Evolutionary conservation across 2,329 filamentous ascomycete genomes (phyloP).

Genomic region (Penicillium sp.): DNA sequence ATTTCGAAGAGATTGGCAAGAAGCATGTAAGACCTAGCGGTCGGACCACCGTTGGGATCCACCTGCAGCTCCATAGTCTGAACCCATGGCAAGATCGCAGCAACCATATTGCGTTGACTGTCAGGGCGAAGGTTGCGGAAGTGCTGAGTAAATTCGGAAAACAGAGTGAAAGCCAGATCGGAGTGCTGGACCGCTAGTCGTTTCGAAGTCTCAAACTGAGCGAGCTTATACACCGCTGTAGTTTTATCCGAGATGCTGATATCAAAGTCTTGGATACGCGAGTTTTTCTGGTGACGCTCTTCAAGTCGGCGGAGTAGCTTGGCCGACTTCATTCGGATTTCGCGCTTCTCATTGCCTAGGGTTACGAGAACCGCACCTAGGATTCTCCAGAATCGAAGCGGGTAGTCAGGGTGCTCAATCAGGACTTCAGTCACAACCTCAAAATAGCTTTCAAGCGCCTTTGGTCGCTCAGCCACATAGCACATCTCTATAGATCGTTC

Average conservation of each 20-base stretch:
- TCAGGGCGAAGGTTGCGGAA: conserved; percentile 84
- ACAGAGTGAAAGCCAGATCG: conserved; percentile 87
- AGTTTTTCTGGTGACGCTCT: conserved; percentile 77
- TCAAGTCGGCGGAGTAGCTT: conserved; percentile 79
- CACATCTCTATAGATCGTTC: conserved; percentile 91
- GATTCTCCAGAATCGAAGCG: conserved; percentile 85
- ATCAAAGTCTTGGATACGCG: conserved; percentile 93
- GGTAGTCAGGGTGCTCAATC: conserved; percentile 77
- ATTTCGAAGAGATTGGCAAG: conserved; percentile 94
- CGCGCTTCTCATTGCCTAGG: conserved; percentile 85
- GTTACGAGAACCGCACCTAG: conserved; percentile 87
- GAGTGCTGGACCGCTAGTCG: conserved; percentile 84
- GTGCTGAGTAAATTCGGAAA: conserved; percentile 91
- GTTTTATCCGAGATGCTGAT: conserved; percentile 99
- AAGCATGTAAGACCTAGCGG: conserved; percentile 88
- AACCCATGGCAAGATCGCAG: conserved; percentile 93
- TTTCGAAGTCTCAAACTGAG: conserved; percentile 95
- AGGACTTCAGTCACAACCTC: conserved; percentile 87
- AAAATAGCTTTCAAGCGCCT: conserved; percentile 93
- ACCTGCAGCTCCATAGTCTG: conserved; percentile 90
- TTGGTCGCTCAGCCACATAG: conserved; percentile 76
- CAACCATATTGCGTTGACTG: conserved; percentile 89
- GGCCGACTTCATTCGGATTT: conserved; percentile 85
- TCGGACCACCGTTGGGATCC: conserved; percentile 87
- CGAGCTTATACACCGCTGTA: conserved; percentile 94